phyloP scores from a whole-genome alignment of 306 rosid species.

The Citrullus colocynthis region DNA sequence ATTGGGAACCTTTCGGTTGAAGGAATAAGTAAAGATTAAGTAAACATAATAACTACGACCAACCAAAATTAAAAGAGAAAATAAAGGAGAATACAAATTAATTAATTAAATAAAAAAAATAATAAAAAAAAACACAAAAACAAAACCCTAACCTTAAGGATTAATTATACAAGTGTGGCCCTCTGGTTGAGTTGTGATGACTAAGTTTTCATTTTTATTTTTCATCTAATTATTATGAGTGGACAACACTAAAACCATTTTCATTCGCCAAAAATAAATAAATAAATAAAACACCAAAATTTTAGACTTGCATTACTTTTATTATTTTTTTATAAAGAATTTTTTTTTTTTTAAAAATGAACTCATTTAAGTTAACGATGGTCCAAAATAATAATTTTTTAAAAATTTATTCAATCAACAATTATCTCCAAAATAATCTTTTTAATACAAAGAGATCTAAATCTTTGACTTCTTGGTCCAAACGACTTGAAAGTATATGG shows the following conservation, averaged over 20 bases:
- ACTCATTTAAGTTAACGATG: too few species aligned
- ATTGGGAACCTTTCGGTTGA: constrained; percentile 22
- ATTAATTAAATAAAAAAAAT: neutral
- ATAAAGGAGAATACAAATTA: neutral
- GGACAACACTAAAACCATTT: neutral
- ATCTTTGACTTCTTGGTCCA: too few species aligned
- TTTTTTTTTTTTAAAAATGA: too few species aligned
- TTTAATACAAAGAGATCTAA: too few species aligned
- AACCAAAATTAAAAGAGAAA: neutral
- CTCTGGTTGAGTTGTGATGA: constrained; percentile 3
- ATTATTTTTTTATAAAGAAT: too few species aligned
- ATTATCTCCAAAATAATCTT: too few species aligned
- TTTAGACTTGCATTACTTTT: neutral
- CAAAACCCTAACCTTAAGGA: neutral
- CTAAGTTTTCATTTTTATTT: neutral
- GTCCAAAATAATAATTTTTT: too few species aligned
- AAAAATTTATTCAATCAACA: too few species aligned
- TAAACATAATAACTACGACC: constrained; percentile 20
- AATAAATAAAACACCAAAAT: neutral
- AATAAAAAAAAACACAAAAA: neutral
- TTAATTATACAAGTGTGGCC: neutral
- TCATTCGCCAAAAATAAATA: neutral
- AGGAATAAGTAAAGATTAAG: constrained; percentile 31
- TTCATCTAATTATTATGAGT: neutral
- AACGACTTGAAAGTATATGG: too few species aligned